These are phyloP conservation scores for Tuber calosporum DNA, from an alignment of 495 filamentous ascomycete genomes.

Conservation along the genomic window DNA sequence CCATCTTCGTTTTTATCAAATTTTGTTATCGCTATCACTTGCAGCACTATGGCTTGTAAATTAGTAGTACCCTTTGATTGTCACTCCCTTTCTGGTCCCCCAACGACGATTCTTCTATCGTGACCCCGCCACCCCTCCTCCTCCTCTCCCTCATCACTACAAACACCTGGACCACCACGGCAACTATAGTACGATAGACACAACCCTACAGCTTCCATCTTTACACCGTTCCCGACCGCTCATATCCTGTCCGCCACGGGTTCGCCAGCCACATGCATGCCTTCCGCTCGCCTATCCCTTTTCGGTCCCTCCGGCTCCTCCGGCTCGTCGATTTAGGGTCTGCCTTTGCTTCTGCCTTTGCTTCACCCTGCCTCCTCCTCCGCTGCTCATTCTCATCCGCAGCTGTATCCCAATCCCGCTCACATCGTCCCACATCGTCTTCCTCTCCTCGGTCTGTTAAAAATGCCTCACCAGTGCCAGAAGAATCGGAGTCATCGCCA, in stretches of 20 bases:
- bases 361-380: constrained; percentile 1
- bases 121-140: neutral
- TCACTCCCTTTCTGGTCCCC: neutral
- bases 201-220: constrained; percentile 8
- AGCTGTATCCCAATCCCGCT: constrained; percentile 13
- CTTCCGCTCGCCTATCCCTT: constrained; percentile 26
- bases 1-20: neutral
- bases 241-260: constrained; percentile 6
- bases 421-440: constrained; percentile 13
- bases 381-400: constrained; percentile 11
- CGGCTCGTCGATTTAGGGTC: neutral
- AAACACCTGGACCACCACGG: neutral
- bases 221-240: constrained; percentile 30
- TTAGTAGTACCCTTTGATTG: neutral
- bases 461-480: constrained; percentile 19
- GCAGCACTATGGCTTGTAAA: too few relatives aligned
- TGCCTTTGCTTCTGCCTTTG: neutral
- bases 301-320: constrained; percentile 22
- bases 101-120: constrained; percentile 1
- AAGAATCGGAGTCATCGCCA: constrained; percentile 4
- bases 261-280: constrained; percentile 23
- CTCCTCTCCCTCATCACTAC: neutral
- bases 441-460: constrained; percentile 11
- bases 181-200: neutral
- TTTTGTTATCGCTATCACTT: too few relatives aligned